A percentile compares a stretch with the other conserved stretches of the same genome.
Evolutionary conservation across 1,284 basidiomycete species (phyloP).

Genomic region (Naganishia cerealis): DNA sequence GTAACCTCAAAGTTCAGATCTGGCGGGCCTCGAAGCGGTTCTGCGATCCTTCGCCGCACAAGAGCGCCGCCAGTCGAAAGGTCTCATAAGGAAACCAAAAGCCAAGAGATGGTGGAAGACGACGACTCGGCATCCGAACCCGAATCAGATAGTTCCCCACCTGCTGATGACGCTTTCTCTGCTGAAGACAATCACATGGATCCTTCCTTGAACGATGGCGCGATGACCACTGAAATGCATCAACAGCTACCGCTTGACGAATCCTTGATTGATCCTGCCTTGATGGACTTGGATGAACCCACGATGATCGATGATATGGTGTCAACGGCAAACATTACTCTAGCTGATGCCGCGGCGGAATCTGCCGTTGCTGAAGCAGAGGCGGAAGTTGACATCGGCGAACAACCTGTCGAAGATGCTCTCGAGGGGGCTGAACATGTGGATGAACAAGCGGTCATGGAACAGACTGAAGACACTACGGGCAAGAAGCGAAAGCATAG

Average conservation of each 20-base stretch:
- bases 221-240: not conserved
- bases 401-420: not conserved
- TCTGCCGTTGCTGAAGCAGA: not conserved
- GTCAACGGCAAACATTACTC: not conserved
- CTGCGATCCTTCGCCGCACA: conserved; percentile 14
- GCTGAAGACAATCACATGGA: not conserved
- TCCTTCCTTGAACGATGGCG: not conserved
- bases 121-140: conserved; percentile 15
- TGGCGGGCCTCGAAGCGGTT: conserved; percentile 6
- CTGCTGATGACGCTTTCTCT: not conserved
- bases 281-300: conserved; percentile 2
- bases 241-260: not conserved
- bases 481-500: conserved; percentile 16
- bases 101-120: conserved; percentile 16
- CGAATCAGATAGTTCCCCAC: conserved; percentile 1
- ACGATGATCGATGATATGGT: not conserved
- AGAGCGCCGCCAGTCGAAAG: conserved; percentile 3
- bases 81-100: conserved; percentile 4
- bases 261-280: conserved; percentile 16
- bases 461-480: not conserved
- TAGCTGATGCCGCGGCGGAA: not conserved
- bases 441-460: too few relatives aligned
- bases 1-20: conserved; percentile 18
- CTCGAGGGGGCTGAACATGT: too few relatives aligned
- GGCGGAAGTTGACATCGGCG: not conserved